Conservation (phyloP, 768 basidiomycete genomes). For the Polyporus arcularius region DNA sequence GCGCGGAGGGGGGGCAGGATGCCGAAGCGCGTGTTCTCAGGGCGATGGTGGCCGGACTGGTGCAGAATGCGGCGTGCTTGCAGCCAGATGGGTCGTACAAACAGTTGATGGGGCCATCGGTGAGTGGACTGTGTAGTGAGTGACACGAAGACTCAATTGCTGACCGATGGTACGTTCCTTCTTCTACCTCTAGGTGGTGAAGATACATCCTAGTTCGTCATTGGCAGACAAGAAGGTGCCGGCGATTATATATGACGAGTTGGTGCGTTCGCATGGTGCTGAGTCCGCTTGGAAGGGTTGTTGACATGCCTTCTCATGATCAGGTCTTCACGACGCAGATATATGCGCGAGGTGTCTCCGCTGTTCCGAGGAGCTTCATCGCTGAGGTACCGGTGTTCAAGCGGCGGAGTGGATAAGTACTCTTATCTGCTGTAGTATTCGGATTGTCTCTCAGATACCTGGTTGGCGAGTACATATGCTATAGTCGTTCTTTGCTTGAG, state of each 20-base stretch:
- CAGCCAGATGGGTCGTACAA: slow-evolving; percentile 89
- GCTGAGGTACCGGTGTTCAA: no score
- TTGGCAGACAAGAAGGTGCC: slow-evolving; percentile 80
- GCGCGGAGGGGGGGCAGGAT: slow-evolving; percentile 53
- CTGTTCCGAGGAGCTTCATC: no score
- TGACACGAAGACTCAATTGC: neutral
- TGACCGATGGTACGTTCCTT: neutral
- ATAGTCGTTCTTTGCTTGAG: no score
- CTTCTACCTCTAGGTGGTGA: slow-evolving; percentile 52
- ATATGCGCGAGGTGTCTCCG: no score
- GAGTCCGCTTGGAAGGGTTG: no score
- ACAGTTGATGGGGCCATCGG: slow-evolving; percentile 71
- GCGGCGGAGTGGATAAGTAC: neutral
- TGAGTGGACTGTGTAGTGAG: slow-evolving; percentile 33
- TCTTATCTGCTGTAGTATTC: neutral
- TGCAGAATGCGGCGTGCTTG: slow-evolving; percentile 81
- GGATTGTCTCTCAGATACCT: no score
- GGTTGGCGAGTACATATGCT: no score
- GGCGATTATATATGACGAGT: slow-evolving; percentile 90
- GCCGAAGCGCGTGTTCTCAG: slow-evolving; percentile 64
- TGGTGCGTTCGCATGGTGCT: slow-evolving; percentile 52
- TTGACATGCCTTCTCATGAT: neutral
- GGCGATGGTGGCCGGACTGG: slow-evolving; percentile 74
- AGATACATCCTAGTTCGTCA: slow-evolving; percentile 89
- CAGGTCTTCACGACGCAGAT: slow-evolving; percentile 77